Base-by-base conservation (phyloP, 257 asterid species). In the Nemophila menziesii region DNA sequence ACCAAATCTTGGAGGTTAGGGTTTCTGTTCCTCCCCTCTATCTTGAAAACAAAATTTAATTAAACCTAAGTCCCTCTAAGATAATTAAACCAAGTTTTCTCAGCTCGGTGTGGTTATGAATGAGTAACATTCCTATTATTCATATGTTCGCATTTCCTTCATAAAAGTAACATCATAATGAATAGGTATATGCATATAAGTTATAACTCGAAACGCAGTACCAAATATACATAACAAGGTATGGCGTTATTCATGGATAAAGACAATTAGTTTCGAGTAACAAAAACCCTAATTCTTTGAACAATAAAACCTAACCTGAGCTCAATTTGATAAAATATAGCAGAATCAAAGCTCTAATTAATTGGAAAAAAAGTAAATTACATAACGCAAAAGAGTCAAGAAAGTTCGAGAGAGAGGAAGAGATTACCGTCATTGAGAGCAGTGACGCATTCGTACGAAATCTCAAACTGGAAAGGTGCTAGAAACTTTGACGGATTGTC, bases 401-500 rank as follows among this genome's bases (percentile, higher is more conserved):
- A 44, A 1, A 46, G n/a, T n/a, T n/a, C n/a, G n/a, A n/a, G n/a
- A 3, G 5, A 26, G 44, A 34, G 0, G 4, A 8, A 41, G 38
- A 21, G 27, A 8, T 58, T 74, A 89, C 96, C 98, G 55, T 89
- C 98, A 45, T 70, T 64, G 57, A 89, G 94, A 67, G 96, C 42
- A 42, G 82, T 36, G 19, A 89, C 94, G 50, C 96, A 89, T 58
- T 89, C 98, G 59, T 89, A 89, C 13, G 98, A 89, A 68, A 89
- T 80, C 58, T 89, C 98, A 61, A 89, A 89, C 92, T 79, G 95
- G 63, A 89, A 80, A 6, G 96, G 92, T 29, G 87, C 24, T 16
- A 64, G 47, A 71, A 89, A 89, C 62, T 92, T 69, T 57, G 96
- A 82, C 52, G 98, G 98, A 69, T 89, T 84, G 67, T 84, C 96